Base-by-base conservation (phyloP, 2,329 filamentous ascomycete species). In the Scleromitrula shiraiana region DNA sequence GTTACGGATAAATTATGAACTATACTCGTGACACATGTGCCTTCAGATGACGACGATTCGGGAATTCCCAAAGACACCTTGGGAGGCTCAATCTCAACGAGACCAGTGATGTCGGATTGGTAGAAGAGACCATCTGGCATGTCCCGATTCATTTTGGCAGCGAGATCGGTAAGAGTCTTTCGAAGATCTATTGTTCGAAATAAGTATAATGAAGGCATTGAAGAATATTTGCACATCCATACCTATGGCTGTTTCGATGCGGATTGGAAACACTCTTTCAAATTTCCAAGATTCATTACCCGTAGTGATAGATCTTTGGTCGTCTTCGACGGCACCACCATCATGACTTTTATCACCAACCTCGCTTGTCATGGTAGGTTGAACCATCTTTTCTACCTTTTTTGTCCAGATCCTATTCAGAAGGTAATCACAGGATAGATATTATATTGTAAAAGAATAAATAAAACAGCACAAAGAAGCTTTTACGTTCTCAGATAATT, bases 251-350 rank as follows among this genome's bases (percentile, higher is more conserved):
- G 40, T 49, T 19, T 49, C 46, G 5, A 49, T 49, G 6, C 46
- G 46, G 8, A 49, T 49, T 1, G 46, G 46, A 22, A 44, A 49
- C 2, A 49, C 46, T 22, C 46, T 49, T 22, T 49, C 46, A 22
- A 49, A 33, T 32, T 41, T 22, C 3, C 9, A n/a, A 15, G 38
- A 10, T 27, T 14, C 19, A 7, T n/a, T 29, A 17, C 2, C 19
- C 10, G 22, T 44, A 8, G n/a, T 37, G 12, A 24, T 14, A n/a
- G n/a, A 9, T 4, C 5, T 44, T 20, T n/a, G n/a, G n/a, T n/a
- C n/a, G n/a, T n/a, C n/a, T n/a, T n/a, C n/a, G n/a, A n/a, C n/a
- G n/a, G n/a, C n/a, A n/a, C n/a, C n/a, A n/a, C n/a, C n/a, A n/a
- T n/a, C n/a, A n/a, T n/a, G n/a, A n/a, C n/a, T n/a, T n/a, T n/a